Evolutionary conservation across 1,284 basidiomycete species (phyloP), one percentile per base, ranked within the genome.

Genomic region (Moesziomyces parantarcticus): DNA sequence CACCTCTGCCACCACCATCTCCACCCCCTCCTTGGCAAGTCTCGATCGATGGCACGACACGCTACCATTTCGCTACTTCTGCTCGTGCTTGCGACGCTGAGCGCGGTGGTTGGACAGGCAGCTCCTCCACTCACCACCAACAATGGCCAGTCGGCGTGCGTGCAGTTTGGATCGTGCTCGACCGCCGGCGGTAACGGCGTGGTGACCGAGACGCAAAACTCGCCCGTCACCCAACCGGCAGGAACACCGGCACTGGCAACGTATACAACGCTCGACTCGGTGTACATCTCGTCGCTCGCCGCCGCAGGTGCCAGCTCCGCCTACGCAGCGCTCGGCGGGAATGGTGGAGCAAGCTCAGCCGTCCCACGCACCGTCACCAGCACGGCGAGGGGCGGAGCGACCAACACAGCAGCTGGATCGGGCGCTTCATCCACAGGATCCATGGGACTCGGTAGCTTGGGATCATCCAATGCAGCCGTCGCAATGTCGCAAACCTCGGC

Each of bases 211-310:
- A 59, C 69, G 1, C 63, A 72, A 32, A 67, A 72, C 36, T 43
- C 50, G 9, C 69, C 69, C 18, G 63, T 72, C 8, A 72, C 63
- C 7, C 13, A 29, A 7, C 69, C 69, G 1, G 69, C 58, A 11
- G 54, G 40, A 7, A 63, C 63, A n/a, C 69, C 69, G 0, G 69
- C 63, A 1, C 49, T 72, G 36, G 69, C 69, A 1, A 63, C 63
- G 20, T 55, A 39, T 34, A 62, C 59, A 1, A 62, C 58, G 45
- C 44, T 67, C 22, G 59, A 66, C 26, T 45, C 47, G 10, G 21
- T 20, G 3, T 72, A 47, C 44, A 49, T 72, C 40, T 63, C 63
- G 6, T 51, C 46, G 10, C 36, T 72, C 3, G 69, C 69, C 0
- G 58, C 69, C 11, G 69, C 69, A 3, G 69, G 69, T 10, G 69